Evolutionary conservation across 306 rosid genomes (phyloP).

Genomic region (Quercus agrifolia): DNA sequence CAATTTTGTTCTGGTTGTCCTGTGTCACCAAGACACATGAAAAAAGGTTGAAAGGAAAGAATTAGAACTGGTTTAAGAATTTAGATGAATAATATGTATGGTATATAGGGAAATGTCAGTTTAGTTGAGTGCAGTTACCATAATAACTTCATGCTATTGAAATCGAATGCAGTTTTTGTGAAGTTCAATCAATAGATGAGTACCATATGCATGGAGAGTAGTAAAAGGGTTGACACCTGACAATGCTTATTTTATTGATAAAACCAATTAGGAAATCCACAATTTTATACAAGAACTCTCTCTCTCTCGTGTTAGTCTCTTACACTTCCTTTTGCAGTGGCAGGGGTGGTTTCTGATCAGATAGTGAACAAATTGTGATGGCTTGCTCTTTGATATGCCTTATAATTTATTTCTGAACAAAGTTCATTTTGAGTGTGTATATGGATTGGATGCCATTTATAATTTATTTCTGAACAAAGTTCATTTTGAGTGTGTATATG

Average conservation of each 20-base stretch:
- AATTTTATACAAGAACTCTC: neutral
- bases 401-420: neutral
- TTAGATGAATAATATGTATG: too few relatives aligned
- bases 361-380: neutral
- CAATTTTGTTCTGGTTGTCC: too few relatives aligned
- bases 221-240: neutral
- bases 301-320: neutral
- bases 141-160: neutral
- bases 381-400: slow-evolving; percentile 11
- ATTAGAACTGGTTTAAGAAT: neutral
- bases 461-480: slow-evolving; percentile 2
- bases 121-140: neutral
- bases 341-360: neutral
- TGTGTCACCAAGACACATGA: too few relatives aligned
- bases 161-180: neutral
- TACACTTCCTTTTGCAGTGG: too few relatives aligned
- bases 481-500: neutral
- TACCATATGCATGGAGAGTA: slow-evolving; percentile 3
- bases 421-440: neutral
- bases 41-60: too few relatives aligned
- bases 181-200: neutral
- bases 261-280: slow-evolving; percentile 3
- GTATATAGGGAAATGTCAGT: neutral
- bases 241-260: neutral
- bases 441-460: slow-evolving; percentile 1